These are phyloP conservation scores for Acorus gramineus DNA, from an alignment of 106 monocot genomes.

Conservation along the genomic window DNA sequence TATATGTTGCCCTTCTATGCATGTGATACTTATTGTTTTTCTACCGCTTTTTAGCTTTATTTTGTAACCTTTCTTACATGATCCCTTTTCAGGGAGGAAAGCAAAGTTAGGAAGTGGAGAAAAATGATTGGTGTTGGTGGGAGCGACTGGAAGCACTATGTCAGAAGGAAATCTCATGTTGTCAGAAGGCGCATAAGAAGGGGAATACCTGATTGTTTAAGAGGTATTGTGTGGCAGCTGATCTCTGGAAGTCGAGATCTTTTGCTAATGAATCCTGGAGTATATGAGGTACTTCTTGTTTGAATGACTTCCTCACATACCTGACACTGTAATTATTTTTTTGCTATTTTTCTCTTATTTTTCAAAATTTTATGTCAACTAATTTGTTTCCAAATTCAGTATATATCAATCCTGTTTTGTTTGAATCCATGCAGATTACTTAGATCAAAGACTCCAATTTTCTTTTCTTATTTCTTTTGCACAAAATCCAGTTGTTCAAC, in stretches of 20 bases:
- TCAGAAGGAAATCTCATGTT: slow-evolving; percentile 75
- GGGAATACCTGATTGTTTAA: slow-evolving; percentile 94
- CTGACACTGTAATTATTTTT: neutral
- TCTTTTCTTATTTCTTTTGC: no score
- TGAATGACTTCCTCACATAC: no score
- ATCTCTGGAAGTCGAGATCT: slow-evolving; percentile 98
- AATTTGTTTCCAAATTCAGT: no score
- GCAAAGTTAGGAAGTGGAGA: slow-evolving; percentile 85
- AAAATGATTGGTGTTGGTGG: slow-evolving; percentile 98
- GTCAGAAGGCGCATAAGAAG: slow-evolving; percentile 86
- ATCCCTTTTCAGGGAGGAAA: slow-evolving; percentile 59
- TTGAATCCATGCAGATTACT: no score
- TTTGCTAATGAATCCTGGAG: slow-evolving; percentile 87
- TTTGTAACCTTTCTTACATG: neutral
- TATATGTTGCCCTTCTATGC: no score
- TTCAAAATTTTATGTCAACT: neutral
- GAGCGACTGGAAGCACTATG: slow-evolving; percentile 93
- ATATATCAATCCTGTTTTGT: no score
- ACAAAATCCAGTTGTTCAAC: no score
- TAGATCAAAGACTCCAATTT: no score
- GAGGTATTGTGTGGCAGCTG: slow-evolving; percentile 95
- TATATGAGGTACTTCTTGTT: slow-evolving; percentile 69
- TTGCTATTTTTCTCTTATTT: neutral
- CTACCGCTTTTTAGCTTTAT: neutral
- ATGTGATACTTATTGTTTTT: neutral